A percentile compares a stretch with the other conserved stretches of the same genome.
Conservation (phyloP, 371 early-diverging fungal species). For the Mortierella sp. region DNA sequence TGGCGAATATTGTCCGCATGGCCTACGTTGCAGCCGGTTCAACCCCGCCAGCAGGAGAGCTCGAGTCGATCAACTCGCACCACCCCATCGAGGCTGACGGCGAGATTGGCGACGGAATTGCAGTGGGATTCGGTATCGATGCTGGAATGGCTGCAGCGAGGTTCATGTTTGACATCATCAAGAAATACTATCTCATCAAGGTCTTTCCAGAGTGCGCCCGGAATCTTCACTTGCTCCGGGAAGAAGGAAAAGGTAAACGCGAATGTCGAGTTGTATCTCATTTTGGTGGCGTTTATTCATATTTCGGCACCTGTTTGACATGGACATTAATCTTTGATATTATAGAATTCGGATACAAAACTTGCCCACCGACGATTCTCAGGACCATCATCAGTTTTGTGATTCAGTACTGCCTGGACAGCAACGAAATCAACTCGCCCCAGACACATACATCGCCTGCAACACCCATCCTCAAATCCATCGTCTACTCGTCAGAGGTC, state of each 20-base stretch:
- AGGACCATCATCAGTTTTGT: slow-evolving; percentile 76
- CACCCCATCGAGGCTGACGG: slow-evolving; percentile 44
- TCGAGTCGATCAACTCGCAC: slow-evolving; percentile 63
- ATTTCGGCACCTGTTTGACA: too few relatives aligned
- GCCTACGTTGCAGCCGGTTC: slow-evolving; percentile 79
- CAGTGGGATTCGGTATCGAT: slow-evolving; percentile 77
- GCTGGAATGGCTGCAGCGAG: slow-evolving; percentile 76
- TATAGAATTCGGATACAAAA: slow-evolving; percentile 68
- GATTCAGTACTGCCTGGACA: slow-evolving; percentile 72
- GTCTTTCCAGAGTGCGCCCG: slow-evolving; percentile 78
- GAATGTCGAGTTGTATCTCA: background rate
- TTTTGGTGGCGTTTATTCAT: background rate
- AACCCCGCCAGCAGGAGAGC: slow-evolving; percentile 71
- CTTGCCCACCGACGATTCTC: slow-evolving; percentile 82
- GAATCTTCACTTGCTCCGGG: slow-evolving; percentile 53
- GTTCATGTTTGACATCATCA: slow-evolving; percentile 78
- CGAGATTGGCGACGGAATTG: slow-evolving; percentile 66
- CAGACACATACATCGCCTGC: slow-evolving; percentile 69
- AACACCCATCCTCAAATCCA: slow-evolving; percentile 75
- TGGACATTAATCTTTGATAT: background rate
- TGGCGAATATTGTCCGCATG: slow-evolving; percentile 71
- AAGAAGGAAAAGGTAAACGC: slow-evolving; percentile 59
- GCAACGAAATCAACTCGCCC: slow-evolving; percentile 62
- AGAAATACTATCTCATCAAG: slow-evolving; percentile 74
- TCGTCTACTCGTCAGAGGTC: slow-evolving; percentile 73